These are phyloP conservation scores for Poronia punctata DNA, from an alignment of 495 filamentous ascomycete genomes.

Conservation along the genomic window DNA sequence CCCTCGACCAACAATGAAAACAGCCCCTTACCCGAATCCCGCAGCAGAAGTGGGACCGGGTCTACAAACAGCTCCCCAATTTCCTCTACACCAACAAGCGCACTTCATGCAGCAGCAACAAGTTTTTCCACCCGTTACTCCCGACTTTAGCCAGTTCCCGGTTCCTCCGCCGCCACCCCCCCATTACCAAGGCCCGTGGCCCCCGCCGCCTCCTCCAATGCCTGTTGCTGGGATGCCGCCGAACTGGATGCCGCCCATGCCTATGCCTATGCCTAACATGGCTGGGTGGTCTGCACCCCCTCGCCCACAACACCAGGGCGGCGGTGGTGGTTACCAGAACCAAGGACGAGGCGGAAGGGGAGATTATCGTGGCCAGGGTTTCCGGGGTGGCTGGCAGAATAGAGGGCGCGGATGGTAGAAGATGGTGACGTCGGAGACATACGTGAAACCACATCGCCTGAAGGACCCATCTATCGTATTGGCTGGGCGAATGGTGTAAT, in stretches of 20 bases:
- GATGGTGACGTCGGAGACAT: background rate
- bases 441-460: too few relatives aligned
- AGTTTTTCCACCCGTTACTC: constrained; percentile 17
- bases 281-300: constrained; percentile 14
- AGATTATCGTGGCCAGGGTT: constrained; percentile 20
- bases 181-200: constrained; percentile 47
- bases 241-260: constrained; percentile 20
- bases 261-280: constrained; percentile 5
- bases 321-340: constrained; percentile 19
- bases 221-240: constrained; percentile 19
- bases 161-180: constrained; percentile 39
- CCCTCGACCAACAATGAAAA: constrained; percentile 17
- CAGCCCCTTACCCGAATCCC: constrained; percentile 16
- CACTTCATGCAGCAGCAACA: constrained; percentile 21
- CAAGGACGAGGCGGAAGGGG: constrained; percentile 23
- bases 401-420: constrained; percentile 25
- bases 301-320: constrained; percentile 16
- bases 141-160: constrained; percentile 21
- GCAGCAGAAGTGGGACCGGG: constrained; percentile 16
- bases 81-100: constrained; percentile 26
- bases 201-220: constrained; percentile 28
- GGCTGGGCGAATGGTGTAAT: too few relatives aligned
- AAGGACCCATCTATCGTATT: too few relatives aligned
- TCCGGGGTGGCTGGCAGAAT: constrained; percentile 22
- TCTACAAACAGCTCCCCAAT: constrained; percentile 25